A percentile compares a stretch with the other conserved stretches of the same genome.
Evolutionary conservation across 2,329 filamentous ascomycete species (phyloP).

Genomic region (Aschersonia sp.): DNA sequence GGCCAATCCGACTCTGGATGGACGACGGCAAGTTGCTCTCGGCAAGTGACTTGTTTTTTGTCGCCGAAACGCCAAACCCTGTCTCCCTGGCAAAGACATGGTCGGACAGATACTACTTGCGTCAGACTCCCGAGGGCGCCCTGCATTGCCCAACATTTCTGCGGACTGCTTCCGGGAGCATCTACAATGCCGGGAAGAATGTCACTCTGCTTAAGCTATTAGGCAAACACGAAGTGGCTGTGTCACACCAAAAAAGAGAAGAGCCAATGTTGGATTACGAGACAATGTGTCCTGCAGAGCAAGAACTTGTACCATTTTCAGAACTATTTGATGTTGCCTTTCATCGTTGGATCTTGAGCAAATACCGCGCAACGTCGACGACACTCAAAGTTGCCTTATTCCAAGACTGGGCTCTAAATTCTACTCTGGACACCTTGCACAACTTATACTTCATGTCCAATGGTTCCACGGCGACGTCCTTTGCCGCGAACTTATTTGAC

Average conservation of each 20-base stretch:
- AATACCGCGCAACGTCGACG: conserved; percentile 55
- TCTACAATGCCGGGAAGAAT: conserved; percentile 82
- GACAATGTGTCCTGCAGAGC: conserved; percentile 32
- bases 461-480: conserved; percentile 49
- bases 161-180: conserved; percentile 50
- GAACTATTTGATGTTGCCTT: conserved; percentile 62
- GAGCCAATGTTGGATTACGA: conserved; percentile 42
- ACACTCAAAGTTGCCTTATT: conserved; percentile 55
- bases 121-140: conserved; percentile 40
- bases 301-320: conserved; percentile 51
- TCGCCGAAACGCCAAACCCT: conserved; percentile 42
- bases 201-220: conserved; percentile 70
- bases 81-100: conserved; percentile 55
- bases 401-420: conserved; percentile 50
- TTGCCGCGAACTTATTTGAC: conserved; percentile 59
- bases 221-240: conserved; percentile 31
- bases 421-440: conserved; percentile 52
- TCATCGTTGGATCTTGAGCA: conserved; percentile 60
- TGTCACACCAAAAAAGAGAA: conserved; percentile 12
- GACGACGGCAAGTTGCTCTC: conserved; percentile 55
- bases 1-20: conserved; percentile 75
- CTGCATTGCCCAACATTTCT: conserved; percentile 65
- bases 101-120: conserved; percentile 59
- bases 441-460: conserved; percentile 66
- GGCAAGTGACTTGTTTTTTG: conserved; percentile 61